Percentiles rank a stretch among this genome's conserved stretches.
Conservation (phyloP, 2,329 filamentous ascomycete species). For the Sporothrix euskadiensis region DNA sequence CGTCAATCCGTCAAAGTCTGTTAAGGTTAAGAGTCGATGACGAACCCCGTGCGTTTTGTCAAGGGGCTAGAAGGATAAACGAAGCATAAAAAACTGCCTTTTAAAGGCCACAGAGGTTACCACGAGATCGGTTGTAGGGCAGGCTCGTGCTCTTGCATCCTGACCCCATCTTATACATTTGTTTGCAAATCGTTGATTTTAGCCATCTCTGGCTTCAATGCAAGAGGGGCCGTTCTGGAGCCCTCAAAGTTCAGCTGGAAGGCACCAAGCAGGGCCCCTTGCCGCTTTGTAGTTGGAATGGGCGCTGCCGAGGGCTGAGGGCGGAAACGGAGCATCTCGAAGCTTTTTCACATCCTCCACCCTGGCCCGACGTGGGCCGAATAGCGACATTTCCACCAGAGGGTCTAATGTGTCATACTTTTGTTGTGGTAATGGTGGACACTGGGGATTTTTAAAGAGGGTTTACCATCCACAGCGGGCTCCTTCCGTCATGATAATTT, state of each 20-base stretch:
- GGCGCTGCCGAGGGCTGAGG: background rate
- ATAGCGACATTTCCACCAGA: background rate
- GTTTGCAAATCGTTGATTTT: background rate
- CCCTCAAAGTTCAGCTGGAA: background rate
- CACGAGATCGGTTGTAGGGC: background rate
- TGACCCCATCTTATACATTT: background rate
- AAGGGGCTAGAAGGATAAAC: background rate
- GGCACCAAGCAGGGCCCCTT: background rate
- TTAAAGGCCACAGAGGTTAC: background rate
- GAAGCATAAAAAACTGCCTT: background rate
- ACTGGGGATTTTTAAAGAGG: background rate
- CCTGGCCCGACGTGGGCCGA: background rate
- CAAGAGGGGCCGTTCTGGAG: background rate
- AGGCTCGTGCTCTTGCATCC: background rate
- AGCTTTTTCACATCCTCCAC: background rate
- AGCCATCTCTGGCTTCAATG: background rate
- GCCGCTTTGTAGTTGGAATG: background rate
- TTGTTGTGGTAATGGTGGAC: background rate
- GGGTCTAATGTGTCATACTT: background rate
- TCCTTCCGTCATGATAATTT: background rate
- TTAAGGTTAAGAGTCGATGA: background rate
- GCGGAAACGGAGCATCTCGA: slow-evolving; percentile 1
- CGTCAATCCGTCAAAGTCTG: background rate
- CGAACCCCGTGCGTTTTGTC: background rate
- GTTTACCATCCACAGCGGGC: background rate